Percentiles rank a stretch among this genome's conserved stretches.
phyloP scores from a whole-genome alignment of 352 stramenopile genomes.

The Phytophthora constricta region DNA sequence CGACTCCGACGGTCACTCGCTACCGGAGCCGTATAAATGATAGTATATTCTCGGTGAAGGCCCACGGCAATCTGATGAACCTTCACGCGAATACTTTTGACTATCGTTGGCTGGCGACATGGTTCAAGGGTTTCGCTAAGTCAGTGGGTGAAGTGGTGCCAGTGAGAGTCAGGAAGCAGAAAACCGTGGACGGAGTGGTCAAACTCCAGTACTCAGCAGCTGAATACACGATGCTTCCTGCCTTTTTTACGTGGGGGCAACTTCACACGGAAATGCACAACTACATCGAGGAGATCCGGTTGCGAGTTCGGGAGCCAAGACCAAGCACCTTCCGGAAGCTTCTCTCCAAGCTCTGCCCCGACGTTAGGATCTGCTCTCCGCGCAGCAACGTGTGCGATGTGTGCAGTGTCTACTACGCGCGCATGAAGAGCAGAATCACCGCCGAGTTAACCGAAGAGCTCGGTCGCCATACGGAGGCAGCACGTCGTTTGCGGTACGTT shows the following conservation, averaged over 20 bases:
- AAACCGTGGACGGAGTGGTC: too few relatives aligned
- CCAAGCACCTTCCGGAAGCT: conserved; percentile 14
- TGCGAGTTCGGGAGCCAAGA: not conserved
- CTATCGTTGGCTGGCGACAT: not conserved
- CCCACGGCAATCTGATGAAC: not conserved
- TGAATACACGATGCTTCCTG: conserved; percentile 13
- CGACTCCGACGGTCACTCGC: too few relatives aligned
- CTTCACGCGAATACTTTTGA: not conserved
- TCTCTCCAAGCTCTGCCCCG: not conserved
- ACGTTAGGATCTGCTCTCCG: too few relatives aligned
- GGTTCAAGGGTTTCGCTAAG: not conserved
- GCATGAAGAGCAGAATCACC: too few relatives aligned
- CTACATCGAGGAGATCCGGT: too few relatives aligned
- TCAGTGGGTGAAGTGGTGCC: too few relatives aligned
- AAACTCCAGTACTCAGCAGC: not conserved
- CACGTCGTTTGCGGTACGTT: conserved; percentile 13
- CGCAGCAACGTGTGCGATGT: too few relatives aligned
- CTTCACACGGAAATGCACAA: conserved; percentile 19
- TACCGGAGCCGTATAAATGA: too few relatives aligned
- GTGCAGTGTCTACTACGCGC: too few relatives aligned
- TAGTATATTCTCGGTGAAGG: too few relatives aligned
- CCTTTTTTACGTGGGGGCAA: conserved; percentile 20
- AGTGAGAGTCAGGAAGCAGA: too few relatives aligned
- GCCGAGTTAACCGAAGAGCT: conserved; percentile 17
- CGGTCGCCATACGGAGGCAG: conserved; percentile 1